Conservation (phyloP, 225 moss, liverwort and hornwort genomes). For the Polytrichum formosum region DNA sequence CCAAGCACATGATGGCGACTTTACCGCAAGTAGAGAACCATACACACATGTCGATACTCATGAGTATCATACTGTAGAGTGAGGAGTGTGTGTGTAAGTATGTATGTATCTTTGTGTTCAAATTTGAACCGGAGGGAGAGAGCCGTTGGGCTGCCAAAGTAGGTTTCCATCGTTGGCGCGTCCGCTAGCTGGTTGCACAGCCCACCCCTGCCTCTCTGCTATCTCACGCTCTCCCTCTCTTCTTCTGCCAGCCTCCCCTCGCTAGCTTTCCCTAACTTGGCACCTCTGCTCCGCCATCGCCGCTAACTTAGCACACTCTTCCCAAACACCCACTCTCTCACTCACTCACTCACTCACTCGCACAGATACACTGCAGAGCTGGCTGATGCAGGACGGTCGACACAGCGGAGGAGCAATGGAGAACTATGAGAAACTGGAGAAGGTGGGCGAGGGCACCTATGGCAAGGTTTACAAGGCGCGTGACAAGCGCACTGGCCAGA, state of each 20-base stretch:
- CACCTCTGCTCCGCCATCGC: neutral
- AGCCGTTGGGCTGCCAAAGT: neutral
- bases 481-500: conserved; percentile 43
- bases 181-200: neutral
- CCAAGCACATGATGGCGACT: too few species aligned
- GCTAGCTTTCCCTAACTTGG: neutral
- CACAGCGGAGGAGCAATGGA: conserved; percentile 19
- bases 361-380: neutral
- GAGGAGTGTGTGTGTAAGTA: too few species aligned
- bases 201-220: neutral
- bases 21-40: too few species aligned
- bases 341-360: too few species aligned
- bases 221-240: neutral
- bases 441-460: conserved; percentile 51
- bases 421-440: conserved; percentile 53
- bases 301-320: neutral
- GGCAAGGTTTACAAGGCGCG: conserved; percentile 61
- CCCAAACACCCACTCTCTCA: too few species aligned
- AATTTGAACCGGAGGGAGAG: neutral
- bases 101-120: neutral
- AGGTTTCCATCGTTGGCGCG: neutral
- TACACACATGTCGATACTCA: too few species aligned
- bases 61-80: too few species aligned
- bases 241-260: neutral
- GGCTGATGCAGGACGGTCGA: neutral